Conservation (phyloP, 2,329 filamentous ascomycete species). For the Rutstroemia sydowiana region DNA sequence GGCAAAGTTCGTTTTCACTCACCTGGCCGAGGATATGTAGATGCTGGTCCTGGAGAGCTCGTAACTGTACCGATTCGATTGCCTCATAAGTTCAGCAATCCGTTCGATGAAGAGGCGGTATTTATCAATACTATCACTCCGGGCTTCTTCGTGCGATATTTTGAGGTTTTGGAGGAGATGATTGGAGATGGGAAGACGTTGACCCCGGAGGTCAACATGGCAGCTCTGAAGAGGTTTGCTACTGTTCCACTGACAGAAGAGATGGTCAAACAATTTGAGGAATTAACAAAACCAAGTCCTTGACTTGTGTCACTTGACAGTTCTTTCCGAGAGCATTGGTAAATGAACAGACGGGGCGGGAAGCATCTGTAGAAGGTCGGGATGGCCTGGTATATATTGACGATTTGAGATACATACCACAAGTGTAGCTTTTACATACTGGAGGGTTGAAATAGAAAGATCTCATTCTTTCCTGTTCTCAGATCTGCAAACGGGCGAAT, state of each 20-base stretch:
- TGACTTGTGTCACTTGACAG: not conserved
- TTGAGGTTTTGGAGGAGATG: not conserved
- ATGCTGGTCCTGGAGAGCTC: not conserved
- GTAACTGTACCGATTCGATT: not conserved
- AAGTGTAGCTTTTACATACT: too few relatives aligned
- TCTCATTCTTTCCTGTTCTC: too few relatives aligned
- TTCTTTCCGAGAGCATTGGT: too few relatives aligned
- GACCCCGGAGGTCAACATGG: not conserved
- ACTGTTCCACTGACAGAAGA: not conserved
- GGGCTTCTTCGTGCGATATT: not conserved
- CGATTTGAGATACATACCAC: too few relatives aligned
- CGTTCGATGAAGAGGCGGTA: not conserved
- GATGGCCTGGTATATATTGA: too few relatives aligned
- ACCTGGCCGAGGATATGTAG: not conserved
- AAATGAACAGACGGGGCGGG: too few relatives aligned
- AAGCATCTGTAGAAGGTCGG: too few relatives aligned
- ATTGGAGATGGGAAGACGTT: not conserved
- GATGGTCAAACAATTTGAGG: not conserved
- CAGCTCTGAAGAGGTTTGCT: not conserved
- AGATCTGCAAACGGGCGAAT: too few relatives aligned
- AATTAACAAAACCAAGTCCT: not conserved
- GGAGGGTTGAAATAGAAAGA: too few relatives aligned
- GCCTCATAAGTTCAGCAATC: not conserved
- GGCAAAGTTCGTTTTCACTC: constrained; percentile 1
- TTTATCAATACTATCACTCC: not conserved